These are phyloP conservation scores for Atalantia buxifolia DNA, from an alignment of 345 rosid species.

Conservation along the genomic window DNA sequence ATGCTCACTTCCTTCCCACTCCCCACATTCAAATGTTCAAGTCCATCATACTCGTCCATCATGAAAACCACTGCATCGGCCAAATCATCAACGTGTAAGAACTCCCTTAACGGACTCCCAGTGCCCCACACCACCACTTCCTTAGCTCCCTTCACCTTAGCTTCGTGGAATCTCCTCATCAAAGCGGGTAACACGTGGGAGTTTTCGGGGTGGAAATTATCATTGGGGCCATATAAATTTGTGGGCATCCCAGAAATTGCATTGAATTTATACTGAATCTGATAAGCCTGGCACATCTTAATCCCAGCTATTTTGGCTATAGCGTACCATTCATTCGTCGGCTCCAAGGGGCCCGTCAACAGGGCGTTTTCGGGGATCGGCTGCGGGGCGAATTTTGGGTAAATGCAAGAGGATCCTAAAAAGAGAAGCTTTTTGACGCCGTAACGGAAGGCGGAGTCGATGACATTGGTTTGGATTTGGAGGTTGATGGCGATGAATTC, in stretches of 20 bases:
- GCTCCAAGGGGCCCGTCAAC: constrained; percentile 80
- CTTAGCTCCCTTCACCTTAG: constrained; percentile 61
- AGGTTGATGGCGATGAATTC: constrained; percentile 89
- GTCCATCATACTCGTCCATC: constrained; percentile 73
- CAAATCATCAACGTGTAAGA: constrained; percentile 90
- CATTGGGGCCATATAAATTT: constrained; percentile 80
- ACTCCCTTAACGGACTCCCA: constrained; percentile 91
- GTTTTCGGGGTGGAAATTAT: constrained; percentile 89
- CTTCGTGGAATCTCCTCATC: constrained; percentile 86
- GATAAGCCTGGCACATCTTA: constrained; percentile 92
- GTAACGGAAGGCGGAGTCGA: constrained; percentile 65
- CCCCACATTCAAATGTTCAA: constrained; percentile 86
- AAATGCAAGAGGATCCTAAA: constrained; percentile 92
- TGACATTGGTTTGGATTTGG: constrained; percentile 91
- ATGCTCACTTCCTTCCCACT: constrained; percentile 91
- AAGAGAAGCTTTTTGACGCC: constrained; percentile 79
- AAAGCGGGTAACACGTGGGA: constrained; percentile 93
- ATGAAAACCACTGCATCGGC: constrained; percentile 86
- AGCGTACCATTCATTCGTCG: constrained; percentile 96
- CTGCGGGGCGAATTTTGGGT: constrained; percentile 92
- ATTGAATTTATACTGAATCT: constrained; percentile 72
- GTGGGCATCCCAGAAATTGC: constrained; percentile 97
- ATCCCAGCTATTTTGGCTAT: constrained; percentile 91
- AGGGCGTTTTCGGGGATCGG: constrained; percentile 81
- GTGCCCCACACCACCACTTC: constrained; percentile 98